Evolutionary conservation across 176 grass and related monocot genomes (phyloP).

Genomic region (Cenchrus americanus): DNA sequence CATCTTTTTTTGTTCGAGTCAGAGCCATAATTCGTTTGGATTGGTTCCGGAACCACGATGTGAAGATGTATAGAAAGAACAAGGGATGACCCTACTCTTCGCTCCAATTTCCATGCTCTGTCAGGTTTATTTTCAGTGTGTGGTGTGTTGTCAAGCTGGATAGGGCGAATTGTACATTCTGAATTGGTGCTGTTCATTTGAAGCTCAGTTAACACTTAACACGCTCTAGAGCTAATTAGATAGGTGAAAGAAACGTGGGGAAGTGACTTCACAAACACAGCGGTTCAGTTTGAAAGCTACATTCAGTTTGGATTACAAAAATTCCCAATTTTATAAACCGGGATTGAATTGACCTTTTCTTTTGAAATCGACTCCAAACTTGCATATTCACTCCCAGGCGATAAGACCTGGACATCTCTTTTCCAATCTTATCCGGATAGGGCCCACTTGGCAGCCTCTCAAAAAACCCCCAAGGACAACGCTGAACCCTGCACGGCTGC

Average conservation of each 20-base stretch:
- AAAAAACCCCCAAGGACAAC: not conserved
- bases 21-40: not conserved
- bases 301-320: not conserved
- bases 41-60: not conserved
- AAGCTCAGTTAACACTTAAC: not conserved
- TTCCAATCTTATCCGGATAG: conserved; percentile 5
- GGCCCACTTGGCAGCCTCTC: conserved; percentile 13
- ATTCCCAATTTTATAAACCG: not conserved
- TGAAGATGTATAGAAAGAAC: not conserved
- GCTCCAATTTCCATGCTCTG: not conserved
- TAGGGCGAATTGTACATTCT: not conserved
- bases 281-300: not conserved
- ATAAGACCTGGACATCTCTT: not conserved
- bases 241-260: not conserved
- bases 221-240: not conserved
- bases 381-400: not conserved
- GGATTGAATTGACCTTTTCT: not conserved
- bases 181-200: not conserved
- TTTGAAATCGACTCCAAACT: not conserved
- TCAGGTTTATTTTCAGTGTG: not conserved
- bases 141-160: not conserved
- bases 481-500: not conserved
- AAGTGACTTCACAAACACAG: not conserved
- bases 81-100: not conserved
- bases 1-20: not conserved